Evolutionary conservation across 257 asterid species (phyloP), one percentile per base, ranked within the genome.

Genomic region (Mentha longifolia): DNA sequence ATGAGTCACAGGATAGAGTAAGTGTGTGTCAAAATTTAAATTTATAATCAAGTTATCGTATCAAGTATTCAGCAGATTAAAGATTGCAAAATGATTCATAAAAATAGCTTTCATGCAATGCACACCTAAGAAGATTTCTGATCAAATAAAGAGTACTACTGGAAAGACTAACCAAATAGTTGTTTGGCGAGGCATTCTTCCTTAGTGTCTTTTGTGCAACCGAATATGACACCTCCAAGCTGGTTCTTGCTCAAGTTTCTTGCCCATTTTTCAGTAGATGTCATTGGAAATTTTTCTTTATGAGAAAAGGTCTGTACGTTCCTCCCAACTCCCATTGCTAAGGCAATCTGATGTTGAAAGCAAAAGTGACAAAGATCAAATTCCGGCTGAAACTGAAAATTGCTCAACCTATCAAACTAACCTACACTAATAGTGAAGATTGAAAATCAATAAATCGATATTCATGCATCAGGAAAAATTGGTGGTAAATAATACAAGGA

Each of bases 201-300:
- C 76, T 62, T 70, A 7, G 89, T 85, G 74, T 7, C 10, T 25
- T 52, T 58, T 2, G 89, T 79, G 79, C 89, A 85, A 60, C 87
- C 82, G 62, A 85, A 85, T 75, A 85, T 70, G 68, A 85, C 87
- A 49, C 89, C 85, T 50, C 89, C 89, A 73, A 85, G 87, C 64
- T 82, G 79, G 61, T 64, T 58, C 76, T 80, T 85, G 20, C 17
- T 59, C 47, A 42, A 42, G 47, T 42, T 42, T 8, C 47, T 9
- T 42, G 47, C 47, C 12, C 13, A 9, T 10, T 42, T 42, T 3
- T 11, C 47, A 10, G 12, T 42, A 42, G 14, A 42, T 42, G 12
- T 0, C 47, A 42, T 8, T 42, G 47, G 14, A 42, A 42, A 42
- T 9, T 42, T 37, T 66, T 67, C 87, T 50, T 73, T 76, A 58